Evolutionary conservation across 805 yeast species (phyloP).

Genomic region (Starmerella lactis-condensi): DNA sequence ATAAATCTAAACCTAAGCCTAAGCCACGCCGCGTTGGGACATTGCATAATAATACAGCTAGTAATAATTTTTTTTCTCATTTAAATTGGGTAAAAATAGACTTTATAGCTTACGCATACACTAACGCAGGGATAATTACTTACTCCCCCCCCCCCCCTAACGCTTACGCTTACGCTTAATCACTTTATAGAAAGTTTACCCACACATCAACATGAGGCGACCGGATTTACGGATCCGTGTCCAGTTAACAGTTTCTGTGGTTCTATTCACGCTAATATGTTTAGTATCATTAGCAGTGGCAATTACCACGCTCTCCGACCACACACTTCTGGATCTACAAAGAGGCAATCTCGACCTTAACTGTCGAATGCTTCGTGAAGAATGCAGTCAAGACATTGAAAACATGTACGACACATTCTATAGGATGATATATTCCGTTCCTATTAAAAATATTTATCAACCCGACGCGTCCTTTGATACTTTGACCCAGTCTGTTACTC

Average conservation of each 20-base stretch:
- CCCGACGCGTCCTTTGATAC: conserved; percentile 1
- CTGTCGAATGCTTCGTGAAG: conserved; percentile 13
- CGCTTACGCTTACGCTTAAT: neutral
- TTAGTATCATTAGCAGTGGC: conserved; percentile 56
- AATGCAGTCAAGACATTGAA: conserved; percentile 11
- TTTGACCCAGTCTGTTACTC: conserved; percentile 4
- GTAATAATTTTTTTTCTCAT: no score
- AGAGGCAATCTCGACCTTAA: conserved; percentile 15
- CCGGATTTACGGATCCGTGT: conserved; percentile 44
- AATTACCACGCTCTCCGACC: conserved; percentile 13
- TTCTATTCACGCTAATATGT: conserved; percentile 50
- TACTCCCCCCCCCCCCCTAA: no score
- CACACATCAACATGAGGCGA: conserved; percentile 11
- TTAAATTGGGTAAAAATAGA: no score
- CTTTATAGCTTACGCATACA: no score
- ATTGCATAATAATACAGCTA: no score
- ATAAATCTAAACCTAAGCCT: no score
- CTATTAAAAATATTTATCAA: conserved; percentile 8
- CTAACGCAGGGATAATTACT: no score
- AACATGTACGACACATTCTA: conserved; percentile 7
- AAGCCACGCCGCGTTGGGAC: no score
- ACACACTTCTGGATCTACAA: conserved; percentile 23
- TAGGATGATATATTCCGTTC: conserved; percentile 10
- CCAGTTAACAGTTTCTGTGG: conserved; percentile 54
- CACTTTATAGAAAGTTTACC: neutral